A percentile compares a stretch with the other conserved stretches of the same genome.
phyloP scores from a whole-genome alignment of 176 grass and related monocot species.

The Typha latifolia region DNA sequence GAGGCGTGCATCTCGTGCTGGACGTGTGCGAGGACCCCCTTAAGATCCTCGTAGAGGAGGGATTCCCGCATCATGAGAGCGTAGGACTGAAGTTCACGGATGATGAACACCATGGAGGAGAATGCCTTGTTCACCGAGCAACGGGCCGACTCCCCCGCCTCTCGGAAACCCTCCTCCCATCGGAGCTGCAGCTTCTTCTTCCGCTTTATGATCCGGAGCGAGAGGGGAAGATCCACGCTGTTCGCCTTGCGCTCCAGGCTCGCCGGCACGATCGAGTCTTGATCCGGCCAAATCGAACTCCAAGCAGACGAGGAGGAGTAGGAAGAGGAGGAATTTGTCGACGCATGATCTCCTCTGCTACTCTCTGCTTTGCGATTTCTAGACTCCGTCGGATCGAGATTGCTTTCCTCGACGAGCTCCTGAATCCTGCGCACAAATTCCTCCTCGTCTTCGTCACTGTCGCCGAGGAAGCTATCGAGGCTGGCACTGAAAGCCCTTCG shows the following conservation, averaged over 20 bases:
- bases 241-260: slow-evolving; percentile 55
- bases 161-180: slow-evolving; percentile 39
- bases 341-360: background rate
- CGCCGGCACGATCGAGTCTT: slow-evolving; percentile 4
- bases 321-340: background rate
- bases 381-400: slow-evolving; percentile 4
- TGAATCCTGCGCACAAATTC: slow-evolving; percentile 60
- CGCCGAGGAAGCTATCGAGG: slow-evolving; percentile 30
- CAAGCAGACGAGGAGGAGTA: background rate
- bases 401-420: slow-evolving; percentile 38
- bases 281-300: background rate
- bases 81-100: slow-evolving; percentile 86
- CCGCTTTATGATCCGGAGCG: slow-evolving; percentile 72
- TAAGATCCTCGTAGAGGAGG: slow-evolving; percentile 62
- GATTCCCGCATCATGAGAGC: slow-evolving; percentile 61
- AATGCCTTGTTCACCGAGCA: slow-evolving; percentile 70
- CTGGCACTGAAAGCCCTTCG: slow-evolving; percentile 43
- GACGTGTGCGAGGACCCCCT: slow-evolving; percentile 42
- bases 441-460: slow-evolving; percentile 31
- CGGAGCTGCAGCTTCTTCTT: slow-evolving; percentile 35
- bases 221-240: slow-evolving; percentile 55
- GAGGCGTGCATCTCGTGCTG: slow-evolving; percentile 83
- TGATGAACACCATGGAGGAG: slow-evolving; percentile 97
- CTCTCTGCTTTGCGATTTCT: background rate
- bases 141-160: slow-evolving; percentile 38